Evolutionary conservation across 129 eudicot species (phyloP).

Genomic region (Tagetes patula): DNA sequence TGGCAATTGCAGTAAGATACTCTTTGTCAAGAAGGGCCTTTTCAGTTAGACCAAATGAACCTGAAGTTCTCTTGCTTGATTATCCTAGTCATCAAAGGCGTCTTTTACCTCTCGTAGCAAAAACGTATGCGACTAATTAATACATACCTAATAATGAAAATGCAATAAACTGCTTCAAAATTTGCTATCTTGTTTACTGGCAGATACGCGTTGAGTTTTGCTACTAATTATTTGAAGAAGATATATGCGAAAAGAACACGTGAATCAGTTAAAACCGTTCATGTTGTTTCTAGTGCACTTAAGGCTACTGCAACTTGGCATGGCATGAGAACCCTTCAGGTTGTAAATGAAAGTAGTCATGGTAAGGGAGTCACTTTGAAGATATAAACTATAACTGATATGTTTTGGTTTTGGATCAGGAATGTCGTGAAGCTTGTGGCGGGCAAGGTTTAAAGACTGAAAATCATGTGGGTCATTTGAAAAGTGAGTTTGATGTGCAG

Average conservation of each 20-base stretch:
- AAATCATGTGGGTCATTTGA: constrained; percentile 81
- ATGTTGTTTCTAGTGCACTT: constrained; percentile 85
- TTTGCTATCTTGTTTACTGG: constrained; percentile 5
- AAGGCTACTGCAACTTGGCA: constrained; percentile 85
- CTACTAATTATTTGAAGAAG: constrained; percentile 64
- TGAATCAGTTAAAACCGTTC: constrained; percentile 63
- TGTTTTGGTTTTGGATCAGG: constrained; percentile 36
- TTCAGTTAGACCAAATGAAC: constrained; percentile 58
- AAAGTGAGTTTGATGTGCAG: constrained; percentile 86
- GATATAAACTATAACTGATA: not conserved
- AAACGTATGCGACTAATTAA: constrained; percentile 54
- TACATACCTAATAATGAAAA: not conserved
- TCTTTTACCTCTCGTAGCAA: constrained; percentile 85
- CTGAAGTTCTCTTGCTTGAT: constrained; percentile 87
- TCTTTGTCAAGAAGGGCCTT: constrained; percentile 79
- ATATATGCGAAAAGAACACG: constrained; percentile 74
- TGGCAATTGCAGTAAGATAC: constrained; percentile 80
- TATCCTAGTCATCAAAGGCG: constrained; percentile 95
- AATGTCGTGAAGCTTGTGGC: constrained; percentile 88
- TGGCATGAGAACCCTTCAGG: constrained; percentile 92
- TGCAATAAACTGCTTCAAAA: not conserved
- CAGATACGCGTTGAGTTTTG: constrained; percentile 91
- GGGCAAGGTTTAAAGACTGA: constrained; percentile 84
- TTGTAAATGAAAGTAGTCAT: constrained; percentile 7
- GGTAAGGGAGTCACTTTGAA: not conserved